phyloP scores from a whole-genome alignment of 1,284 basidiomycete genomes.

The Coniferiporia sulphurascens region DNA sequence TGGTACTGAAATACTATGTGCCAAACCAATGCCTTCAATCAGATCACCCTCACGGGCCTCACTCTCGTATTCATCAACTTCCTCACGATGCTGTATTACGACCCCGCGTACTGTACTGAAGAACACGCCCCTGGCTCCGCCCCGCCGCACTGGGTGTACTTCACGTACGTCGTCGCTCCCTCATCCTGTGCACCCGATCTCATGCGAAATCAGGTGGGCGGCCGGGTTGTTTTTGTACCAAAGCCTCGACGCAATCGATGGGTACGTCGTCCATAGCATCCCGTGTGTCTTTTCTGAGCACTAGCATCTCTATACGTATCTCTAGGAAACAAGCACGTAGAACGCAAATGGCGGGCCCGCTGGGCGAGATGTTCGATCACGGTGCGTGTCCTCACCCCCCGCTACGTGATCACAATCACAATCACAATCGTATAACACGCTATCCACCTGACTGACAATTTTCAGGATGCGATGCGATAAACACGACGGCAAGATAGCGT shows the following conservation, averaged over 20 bases:
- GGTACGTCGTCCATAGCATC: conserved; percentile 40
- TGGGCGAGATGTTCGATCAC: conserved; percentile 97
- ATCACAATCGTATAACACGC: not conserved
- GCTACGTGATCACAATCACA: conserved; percentile 17
- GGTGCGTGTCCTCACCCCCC: conserved; percentile 55
- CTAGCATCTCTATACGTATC: not conserved
- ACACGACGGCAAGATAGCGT: conserved; percentile 71
- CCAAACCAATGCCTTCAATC: not conserved
- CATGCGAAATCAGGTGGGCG: conserved; percentile 60
- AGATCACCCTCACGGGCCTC: conserved; percentile 85
- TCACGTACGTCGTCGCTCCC: conserved; percentile 51
- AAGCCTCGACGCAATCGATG: conserved; percentile 85
- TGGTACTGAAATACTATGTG: not conserved
- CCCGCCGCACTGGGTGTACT: conserved; percentile 82
- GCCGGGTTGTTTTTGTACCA: conserved; percentile 91
- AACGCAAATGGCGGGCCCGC: conserved; percentile 92
- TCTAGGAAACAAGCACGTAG: conserved; percentile 88
- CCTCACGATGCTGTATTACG: conserved; percentile 75
- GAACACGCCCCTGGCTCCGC: conserved; percentile 47
- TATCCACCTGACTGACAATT: not conserved
- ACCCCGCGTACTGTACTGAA: conserved; percentile 69
- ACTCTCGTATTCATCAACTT: conserved; percentile 84
- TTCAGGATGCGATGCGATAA: conserved; percentile 83
- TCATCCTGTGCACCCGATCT: conserved; percentile 1
- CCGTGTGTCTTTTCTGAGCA: not conserved